Evolutionary conservation across 2,329 filamentous ascomycete genomes (phyloP), one percentile per base, ranked within the genome.

Genomic region (Fusarium citri): DNA sequence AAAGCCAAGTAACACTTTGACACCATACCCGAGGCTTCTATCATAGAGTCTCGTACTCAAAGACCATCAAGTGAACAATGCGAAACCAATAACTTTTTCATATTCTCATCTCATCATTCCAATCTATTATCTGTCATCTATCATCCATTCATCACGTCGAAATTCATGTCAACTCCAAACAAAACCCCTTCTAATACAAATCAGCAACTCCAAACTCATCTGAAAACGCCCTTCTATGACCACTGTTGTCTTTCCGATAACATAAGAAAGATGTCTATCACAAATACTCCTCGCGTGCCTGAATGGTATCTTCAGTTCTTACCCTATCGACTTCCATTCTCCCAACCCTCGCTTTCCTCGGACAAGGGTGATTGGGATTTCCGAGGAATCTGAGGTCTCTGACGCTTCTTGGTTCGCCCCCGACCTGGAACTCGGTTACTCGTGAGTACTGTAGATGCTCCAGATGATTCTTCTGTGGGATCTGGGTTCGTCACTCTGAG

Each of bases 251-350:
- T 40, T 20, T 50, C 22, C 4, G 0, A 2, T 20, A 40, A 51
- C 4, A 40, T 12, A 18, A 51, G 48, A 40, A 26, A 49, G 25
- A 18, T 10, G 12, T 16, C 6, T 20, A 26, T 49, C 12, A 45
- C 14, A n/a, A 16, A 43, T 9, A 15, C 5, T 12, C 42, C 16
- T 5, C 9, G 1, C 9, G 26, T 25, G 8, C 12, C 28, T 30
- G 28, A 30, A 26, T 26, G 8, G 2, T 34, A 34, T 34, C 31
- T 4, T 16, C 31, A 34, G 31, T 1, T 37, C 5, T 18, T 37
- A 10, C 2, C 0, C 0, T 1, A n/a, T 37, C 16, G 8, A 37
- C 16, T 6, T 37, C 34, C 10, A n/a, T 37, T n/a, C 10, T 37
- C 34, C 10, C 6, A n/a, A 37, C 6, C 18, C 18, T 4, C 6